Percentiles rank a stretch among this genome's conserved stretches.
phyloP scores from a whole-genome alignment of 2,329 filamentous ascomycete genomes.

The Cordyceps cateniannulata region DNA sequence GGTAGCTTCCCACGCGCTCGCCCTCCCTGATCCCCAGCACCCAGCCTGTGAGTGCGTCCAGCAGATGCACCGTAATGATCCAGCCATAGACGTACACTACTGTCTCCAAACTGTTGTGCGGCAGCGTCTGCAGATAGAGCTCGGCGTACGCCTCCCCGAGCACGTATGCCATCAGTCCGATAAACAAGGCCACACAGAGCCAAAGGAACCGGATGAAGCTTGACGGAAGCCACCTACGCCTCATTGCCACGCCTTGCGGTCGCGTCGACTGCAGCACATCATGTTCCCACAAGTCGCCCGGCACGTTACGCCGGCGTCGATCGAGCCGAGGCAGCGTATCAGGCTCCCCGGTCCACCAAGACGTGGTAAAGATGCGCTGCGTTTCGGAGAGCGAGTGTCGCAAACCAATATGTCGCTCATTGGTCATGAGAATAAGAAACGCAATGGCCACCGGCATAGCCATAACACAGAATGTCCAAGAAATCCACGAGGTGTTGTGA shows the following conservation, averaged over 20 bases:
- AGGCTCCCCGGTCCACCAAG: conserved; percentile 58
- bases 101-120: conserved; percentile 60
- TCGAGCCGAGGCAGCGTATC: conserved; percentile 40
- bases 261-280: conserved; percentile 24
- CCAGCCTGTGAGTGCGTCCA: conserved; percentile 60
- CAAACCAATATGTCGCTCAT: conserved; percentile 56
- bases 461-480: conserved; percentile 66
- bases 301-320: conserved; percentile 32
- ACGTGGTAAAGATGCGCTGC: conserved; percentile 59
- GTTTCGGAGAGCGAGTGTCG: conserved; percentile 58
- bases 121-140: conserved; percentile 60
- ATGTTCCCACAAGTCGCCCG: conserved; percentile 32
- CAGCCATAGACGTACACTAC: conserved; percentile 66
- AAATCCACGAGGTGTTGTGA: conserved; percentile 63
- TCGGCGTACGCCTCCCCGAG: conserved; percentile 64
- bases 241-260: conserved; percentile 33
- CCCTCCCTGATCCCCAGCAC: conserved; percentile 60
- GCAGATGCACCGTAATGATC: conserved; percentile 58
- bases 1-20: conserved; percentile 62
- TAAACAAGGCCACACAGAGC: conserved; percentile 59
- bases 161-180: conserved; percentile 59
- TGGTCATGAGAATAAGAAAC: conserved; percentile 55
- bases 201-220: conserved; percentile 64
- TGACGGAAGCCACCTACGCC: conserved; percentile 53
- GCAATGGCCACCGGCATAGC: conserved; percentile 61